Evolutionary conservation across 306 rosid species (phyloP), one percentile per base, ranked within the genome.

Genomic region (Rubus parviflorus): DNA sequence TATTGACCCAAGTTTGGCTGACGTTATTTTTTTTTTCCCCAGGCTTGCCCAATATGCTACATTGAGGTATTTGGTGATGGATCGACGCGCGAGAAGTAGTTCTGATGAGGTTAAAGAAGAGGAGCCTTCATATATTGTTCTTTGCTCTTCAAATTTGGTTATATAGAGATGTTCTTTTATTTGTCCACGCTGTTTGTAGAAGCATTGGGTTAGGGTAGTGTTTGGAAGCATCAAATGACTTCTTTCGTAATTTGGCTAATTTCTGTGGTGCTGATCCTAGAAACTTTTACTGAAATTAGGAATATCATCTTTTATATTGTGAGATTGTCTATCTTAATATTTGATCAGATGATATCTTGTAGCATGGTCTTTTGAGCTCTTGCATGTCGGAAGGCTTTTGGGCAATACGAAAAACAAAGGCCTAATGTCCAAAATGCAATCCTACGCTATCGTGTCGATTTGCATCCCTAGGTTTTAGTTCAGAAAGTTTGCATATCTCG

Each of bases 21-120:
- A 78, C 64, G 35, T 22, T 23, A 3, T 72, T 49, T 72, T 10
- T 71, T 38, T 56, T 19, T 56, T 77, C 60, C 90, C 60, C 90
- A 95, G 98, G 98, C 98, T 66, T 95, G 98, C 81, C 98, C 98
- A 67, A 87, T 95, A 75, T 95, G 98, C 85, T 90, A 89, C 91
- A 89, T 87, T 9, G 97, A 95, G 82, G 98, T 95, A 62, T 95
- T 88, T 65, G 91, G 88, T 54, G 92, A 88, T 69, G 81, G 71
- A 65, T 85, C 92, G 4, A 90, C 83, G 82, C 84, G 71, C 64
- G 48, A 23, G n/a, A 81, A 25, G 81, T 83, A 75, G 63, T 81
- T 43, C 45, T 13, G 42, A 40, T 16, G 41, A 60, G 45, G 46
- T 23, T 56, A 68, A 74, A 68, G 73, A 79, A 75, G 75, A 58